Evolutionary conservation across 164 flowering plant species (phyloP), one percentile per base, ranked within the genome.

Genomic region (Magnolia sinica): DNA sequence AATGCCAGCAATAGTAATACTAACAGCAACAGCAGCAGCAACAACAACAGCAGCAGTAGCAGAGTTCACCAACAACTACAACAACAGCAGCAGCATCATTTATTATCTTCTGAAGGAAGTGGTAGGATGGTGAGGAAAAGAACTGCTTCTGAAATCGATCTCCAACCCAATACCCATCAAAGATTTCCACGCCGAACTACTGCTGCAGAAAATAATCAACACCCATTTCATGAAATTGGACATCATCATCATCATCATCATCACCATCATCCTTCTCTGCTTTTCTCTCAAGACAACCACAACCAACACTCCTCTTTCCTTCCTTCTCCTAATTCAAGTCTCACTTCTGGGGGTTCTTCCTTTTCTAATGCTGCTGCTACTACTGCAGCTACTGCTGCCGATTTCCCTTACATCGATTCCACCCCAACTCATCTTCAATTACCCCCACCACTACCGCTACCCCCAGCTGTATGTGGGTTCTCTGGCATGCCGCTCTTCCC

Each of bases 401-500:
- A 59, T 64, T 73, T 37, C 68, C 24, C 67, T 24, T 73, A 58
- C 68, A 49, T 45, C 22, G 27, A 14, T 23, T n/a, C 24, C 13
- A 2, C 65, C 1, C 74, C 52, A 13, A 4, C 77, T 11, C 75
- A 13, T 31, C 71, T 4, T 5, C 50, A 14, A 55, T 55, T 55
- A 9, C 59, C 59, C 16, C 73, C 61, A 7, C 64, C 50, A 64
- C 76, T 10, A 0, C 70, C 31, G 18, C 82, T 78, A 13, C 59
- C 86, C 1, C 91, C 87, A 3, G 84, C 91, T 13, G 85, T 94
- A 0, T 94, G 98, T 76, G 96, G 90, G 19, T 94, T 92, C 82
- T 95, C 97, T 10, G 96, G 96, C 18, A 76, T 92, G 68, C 97
- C 98, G 3, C 76, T 95, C 69, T 95, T 95, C 73, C 92, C 92